A percentile compares a stretch with the other conserved stretches of the same genome.
Evolutionary conservation across 768 basidiomycete genomes (phyloP).

Genomic region (Agrocybe praecox): DNA sequence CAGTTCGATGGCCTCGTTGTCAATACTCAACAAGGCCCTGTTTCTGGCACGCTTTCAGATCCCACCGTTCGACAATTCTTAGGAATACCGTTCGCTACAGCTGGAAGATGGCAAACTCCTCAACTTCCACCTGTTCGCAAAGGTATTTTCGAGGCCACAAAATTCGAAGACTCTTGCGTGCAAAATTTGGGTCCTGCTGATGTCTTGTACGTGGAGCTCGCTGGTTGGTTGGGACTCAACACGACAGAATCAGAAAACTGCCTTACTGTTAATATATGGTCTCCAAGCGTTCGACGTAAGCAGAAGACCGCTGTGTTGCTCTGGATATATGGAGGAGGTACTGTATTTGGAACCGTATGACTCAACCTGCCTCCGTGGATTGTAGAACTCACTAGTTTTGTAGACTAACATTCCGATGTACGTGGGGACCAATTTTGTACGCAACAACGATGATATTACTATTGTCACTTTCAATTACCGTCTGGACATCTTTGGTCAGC

Average conservation of each 20-base stretch:
- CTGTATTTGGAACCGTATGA: conserved; percentile 35
- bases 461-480: conserved; percentile 41
- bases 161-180: conserved; percentile 29
- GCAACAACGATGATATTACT: conserved; percentile 33
- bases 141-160: conserved; percentile 21
- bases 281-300: conserved; percentile 29
- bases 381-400: neutral
- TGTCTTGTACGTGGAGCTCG: conserved; percentile 24
- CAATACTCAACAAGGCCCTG: conserved; percentile 30
- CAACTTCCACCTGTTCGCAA: conserved; percentile 16
- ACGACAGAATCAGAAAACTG: conserved; percentile 36
- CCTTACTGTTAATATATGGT: conserved; percentile 39
- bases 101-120: conserved; percentile 34
- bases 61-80: conserved; percentile 34
- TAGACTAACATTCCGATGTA: conserved; percentile 30
- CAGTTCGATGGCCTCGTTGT: conserved; percentile 22
- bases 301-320: conserved; percentile 35
- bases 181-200: conserved; percentile 20
- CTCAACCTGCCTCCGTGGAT: neutral
- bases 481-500: conserved; percentile 39
- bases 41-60: conserved; percentile 25
- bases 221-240: conserved; percentile 21
- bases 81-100: conserved; percentile 34
- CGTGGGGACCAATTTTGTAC: conserved; percentile 30
- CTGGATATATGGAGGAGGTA: conserved; percentile 39